Base-by-base conservation (phyloP, 2,329 filamentous ascomycete species). In the Fusarium anthophilum region DNA sequence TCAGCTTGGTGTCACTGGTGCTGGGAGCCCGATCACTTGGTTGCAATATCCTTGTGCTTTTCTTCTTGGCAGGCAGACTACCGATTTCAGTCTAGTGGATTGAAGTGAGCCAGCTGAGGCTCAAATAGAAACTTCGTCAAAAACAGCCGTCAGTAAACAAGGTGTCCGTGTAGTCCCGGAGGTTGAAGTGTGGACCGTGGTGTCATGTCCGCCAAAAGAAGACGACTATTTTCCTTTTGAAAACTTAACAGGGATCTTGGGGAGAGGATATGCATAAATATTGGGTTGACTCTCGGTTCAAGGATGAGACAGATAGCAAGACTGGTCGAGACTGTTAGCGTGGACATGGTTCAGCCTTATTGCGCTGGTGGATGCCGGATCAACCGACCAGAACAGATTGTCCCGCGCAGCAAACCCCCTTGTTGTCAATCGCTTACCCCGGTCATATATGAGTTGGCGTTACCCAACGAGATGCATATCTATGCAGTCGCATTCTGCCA, bases 1-100 rank as follows among this genome's bases (percentile, higher is more conserved):
- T 6, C 26, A 22, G 26, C 0, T 22, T 3, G 9, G 14, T n/a
- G 5, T 30, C 9, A 1, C 39, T 3, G 6, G 13, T 15, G 9
- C 4, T 17, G 26, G 9, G 14, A 8, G 26, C 20, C 13, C 26
- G 14, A 22, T 28, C 14, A 6, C 26, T 15, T 28, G 26, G 13
- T 22, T 15, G 9, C 6, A 4, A 7, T 6, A 47, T 15, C 13
- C 18, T 8, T 3, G 20, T 48, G 20, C 20, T 22, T 22, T 9
- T 48, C 20, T 48, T 48, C 20, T 48, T 22, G 45, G 26, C 45
- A 5, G 8, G 45, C 0, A 20, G 24, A 47, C 44, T 7, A 22
- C 44, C 22, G 6, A 28, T 4, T 11, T 11, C 4, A 28, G 18
- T 5, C 13, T 10, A 28, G 24, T 9, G 12, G 3, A 20, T 8